Evolutionary conservation across 495 filamentous ascomycete species (phyloP), one percentile per base, ranked within the genome.

Genomic region (Annulohypoxylon moriforme): DNA sequence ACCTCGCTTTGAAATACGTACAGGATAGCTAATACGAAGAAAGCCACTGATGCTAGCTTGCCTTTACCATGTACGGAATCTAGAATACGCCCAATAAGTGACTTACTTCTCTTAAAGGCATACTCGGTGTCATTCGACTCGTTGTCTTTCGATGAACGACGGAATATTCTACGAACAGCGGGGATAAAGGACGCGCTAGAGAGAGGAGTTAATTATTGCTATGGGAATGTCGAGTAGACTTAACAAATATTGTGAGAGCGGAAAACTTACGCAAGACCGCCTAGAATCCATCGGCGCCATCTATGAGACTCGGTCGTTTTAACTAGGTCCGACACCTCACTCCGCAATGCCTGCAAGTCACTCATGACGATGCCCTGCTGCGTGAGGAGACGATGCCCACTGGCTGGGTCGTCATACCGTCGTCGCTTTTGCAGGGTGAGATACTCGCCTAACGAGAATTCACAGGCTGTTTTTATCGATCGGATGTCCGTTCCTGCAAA

Each of bases 1-100:
- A 85, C 83, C 66, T 85, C 83, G 67, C 80, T 82, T 72, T 80
- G 73, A 36, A 85, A 85, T 31, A 85, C 76, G 60, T 84, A 85
- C 36, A 85, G 60, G 9, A 81, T 78, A 29, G 83, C 77, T 50
- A 85, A 78, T 10, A 85, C 82, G 20, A 85, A 79, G 64, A 82
- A 81, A 22, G 82, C 79, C n/a, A 85, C 34, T 2, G 80, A 82
- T 2, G 81, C 81, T 7, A 85, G 38, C 5, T 80, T 78, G 29
- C 73, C 59, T 36, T 79, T 81, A 24, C 81, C 75, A 14, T 71
- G 65, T 1, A 79, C 69, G 1, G 74, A 78, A 52, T 74, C 76
- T 16, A 84, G 60, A 53, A 85, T 83, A 31, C 82, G 77, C 18
- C 75, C 56, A 59, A 85, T 69, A 2, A 85, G 76, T 9, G 73